phyloP scores from a whole-genome alignment of 305 asterid genomes.

The Rubia occidens region DNA sequence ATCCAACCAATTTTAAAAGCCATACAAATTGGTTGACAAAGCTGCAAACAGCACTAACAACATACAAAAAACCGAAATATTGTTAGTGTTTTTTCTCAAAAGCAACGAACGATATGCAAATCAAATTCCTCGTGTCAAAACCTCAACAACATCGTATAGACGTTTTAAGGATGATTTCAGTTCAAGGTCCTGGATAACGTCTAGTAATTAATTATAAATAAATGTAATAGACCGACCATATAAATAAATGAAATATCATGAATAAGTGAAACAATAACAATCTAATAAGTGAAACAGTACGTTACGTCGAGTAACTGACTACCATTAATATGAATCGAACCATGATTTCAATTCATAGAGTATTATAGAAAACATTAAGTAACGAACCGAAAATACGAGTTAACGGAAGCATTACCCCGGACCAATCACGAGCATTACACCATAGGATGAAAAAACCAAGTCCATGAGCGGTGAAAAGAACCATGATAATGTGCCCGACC shows the following conservation, averaged over 20 bases:
- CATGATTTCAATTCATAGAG: background rate
- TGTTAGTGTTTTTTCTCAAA: background rate
- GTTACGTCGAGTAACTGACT: no score
- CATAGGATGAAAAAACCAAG: conserved; percentile 42
- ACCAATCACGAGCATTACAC: conserved; percentile 43
- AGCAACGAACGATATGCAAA: background rate
- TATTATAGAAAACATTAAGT: background rate
- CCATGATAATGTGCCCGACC: conserved; percentile 71
- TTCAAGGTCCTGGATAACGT: background rate
- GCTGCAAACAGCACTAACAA: background rate
- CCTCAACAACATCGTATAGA: no score
- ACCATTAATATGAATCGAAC: no score
- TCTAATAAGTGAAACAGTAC: no score
- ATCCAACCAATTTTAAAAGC: background rate
- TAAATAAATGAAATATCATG: no score
- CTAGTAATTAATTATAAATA: no score
- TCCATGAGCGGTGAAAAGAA: conserved; percentile 67
- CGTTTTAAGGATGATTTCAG: background rate
- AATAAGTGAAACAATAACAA: no score
- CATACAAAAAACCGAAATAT: background rate
- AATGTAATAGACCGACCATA: no score
- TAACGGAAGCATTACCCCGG: conserved; percentile 27
- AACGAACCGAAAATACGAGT: no score
- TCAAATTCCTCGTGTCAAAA: background rate
- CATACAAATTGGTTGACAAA: background rate